A percentile compares a stretch with the other conserved stretches of the same genome.
phyloP scores from a whole-genome alignment of 495 filamentous ascomycete genomes.

The Aspergillus wentii region DNA sequence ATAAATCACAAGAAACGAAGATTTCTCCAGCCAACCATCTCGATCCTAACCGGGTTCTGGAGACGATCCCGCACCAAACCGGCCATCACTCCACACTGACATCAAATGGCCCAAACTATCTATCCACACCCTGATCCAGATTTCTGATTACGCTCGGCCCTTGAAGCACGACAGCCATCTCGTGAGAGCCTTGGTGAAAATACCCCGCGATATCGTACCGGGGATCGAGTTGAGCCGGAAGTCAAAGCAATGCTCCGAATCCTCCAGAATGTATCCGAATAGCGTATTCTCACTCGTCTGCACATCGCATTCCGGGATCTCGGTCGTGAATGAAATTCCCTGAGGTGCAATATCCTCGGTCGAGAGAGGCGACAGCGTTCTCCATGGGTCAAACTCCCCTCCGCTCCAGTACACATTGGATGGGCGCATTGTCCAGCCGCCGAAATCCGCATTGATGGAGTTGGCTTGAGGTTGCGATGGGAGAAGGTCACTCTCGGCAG shows the following conservation, averaged over 20 bases:
- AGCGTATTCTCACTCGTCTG: constrained; percentile 28
- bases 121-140: too few relatives aligned
- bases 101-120: too few relatives aligned
- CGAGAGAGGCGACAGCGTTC: constrained; percentile 45
- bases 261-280: constrained; percentile 48
- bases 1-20: too few relatives aligned
- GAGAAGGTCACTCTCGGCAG: constrained; percentile 35
- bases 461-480: constrained; percentile 33
- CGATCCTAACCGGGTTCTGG: not conserved
- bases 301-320: constrained; percentile 45
- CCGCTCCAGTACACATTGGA: constrained; percentile 52
- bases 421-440: constrained; percentile 55
- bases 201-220: constrained; percentile 24
- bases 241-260: constrained; percentile 51
- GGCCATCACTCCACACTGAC: too few relatives aligned
- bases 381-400: constrained; percentile 58
- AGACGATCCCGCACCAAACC: too few relatives aligned
- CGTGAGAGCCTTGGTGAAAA: constrained; percentile 37
- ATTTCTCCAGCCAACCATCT: too few relatives aligned
- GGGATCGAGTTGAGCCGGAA: constrained; percentile 26
- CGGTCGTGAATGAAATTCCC: constrained; percentile 25
- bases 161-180: constrained; percentile 46
- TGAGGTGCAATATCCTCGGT: constrained; percentile 38
- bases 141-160: too few relatives aligned
- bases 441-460: constrained; percentile 38